These are phyloP conservation scores for Exserohilum turcica DNA, from an alignment of 2,329 filamentous ascomycete species.

Conservation along the genomic window DNA sequence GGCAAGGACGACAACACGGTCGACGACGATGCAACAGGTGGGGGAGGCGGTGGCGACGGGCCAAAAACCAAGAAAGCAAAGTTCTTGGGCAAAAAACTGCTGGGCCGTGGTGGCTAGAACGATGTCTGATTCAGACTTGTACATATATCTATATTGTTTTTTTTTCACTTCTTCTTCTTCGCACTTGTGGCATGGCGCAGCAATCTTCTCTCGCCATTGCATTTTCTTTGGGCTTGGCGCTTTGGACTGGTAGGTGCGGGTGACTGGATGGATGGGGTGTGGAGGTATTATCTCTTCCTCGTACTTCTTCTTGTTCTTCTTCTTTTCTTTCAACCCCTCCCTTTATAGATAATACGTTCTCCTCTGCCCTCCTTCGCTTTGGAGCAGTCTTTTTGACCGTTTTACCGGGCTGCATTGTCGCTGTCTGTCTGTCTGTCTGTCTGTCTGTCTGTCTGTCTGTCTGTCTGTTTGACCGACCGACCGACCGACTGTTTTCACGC, in stretches of 20 bases:
- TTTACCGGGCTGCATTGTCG: too few relatives aligned
- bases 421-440: too few relatives aligned
- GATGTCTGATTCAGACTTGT: too few relatives aligned
- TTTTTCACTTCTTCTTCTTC: background rate
- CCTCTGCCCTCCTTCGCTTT: background rate
- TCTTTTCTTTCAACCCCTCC: background rate
- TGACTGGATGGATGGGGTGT: background rate
- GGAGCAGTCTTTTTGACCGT: too few relatives aligned
- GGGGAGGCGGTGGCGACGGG: conserved; percentile 3
- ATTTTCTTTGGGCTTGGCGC: background rate
- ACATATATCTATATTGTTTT: background rate
- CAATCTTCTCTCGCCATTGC: background rate
- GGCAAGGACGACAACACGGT: background rate
- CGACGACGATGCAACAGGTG: background rate
- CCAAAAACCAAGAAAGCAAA: conserved; percentile 23
- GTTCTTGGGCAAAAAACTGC: conserved; percentile 22
- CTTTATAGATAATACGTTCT: background rate
- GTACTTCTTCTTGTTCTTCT: background rate
- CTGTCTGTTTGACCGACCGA: too few relatives aligned
- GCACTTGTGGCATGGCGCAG: background rate
- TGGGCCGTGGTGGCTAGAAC: conserved; percentile 18
- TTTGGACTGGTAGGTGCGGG: background rate
- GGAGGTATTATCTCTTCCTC: too few relatives aligned
- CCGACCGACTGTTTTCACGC: too few relatives aligned
- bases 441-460: too few relatives aligned